Base-by-base conservation (phyloP, 352 stramenopile genomes). In the Saprolegnia diclina region DNA sequence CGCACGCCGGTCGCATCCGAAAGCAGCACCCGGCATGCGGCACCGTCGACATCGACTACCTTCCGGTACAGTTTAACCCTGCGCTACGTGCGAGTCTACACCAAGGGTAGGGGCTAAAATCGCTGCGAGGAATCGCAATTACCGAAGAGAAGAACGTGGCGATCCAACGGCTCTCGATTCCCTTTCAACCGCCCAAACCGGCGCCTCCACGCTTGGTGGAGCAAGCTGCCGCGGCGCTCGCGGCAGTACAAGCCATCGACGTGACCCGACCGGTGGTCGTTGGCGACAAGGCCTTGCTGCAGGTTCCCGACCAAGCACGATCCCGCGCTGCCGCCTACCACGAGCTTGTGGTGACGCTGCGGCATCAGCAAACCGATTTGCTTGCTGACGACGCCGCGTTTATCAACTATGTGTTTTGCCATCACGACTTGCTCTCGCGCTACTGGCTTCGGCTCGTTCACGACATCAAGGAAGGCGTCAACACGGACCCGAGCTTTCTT, bases 61-160 rank as follows among this genome's bases (percentile, higher is more conserved):
- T 63, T 21, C 63, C 63, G 10, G 63, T 69, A 64, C 26, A 22
- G 48, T 35, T 7, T 7, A 11, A 10, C 7, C 5, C 32, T 6
- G 38, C 14, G 24, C 14, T 14, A 6, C 40, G 18, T 53, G 7
- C 11, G 18, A 14, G 11, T 56, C 10, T 24, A 22, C 14, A 45
- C 29, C 5, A 5, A 24, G 19, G 32, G 38, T 61, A 69, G 63
- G 63, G 63, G 5, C 26, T 69, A 9, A n/a, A 45, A 13, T 69
- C 63, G 38, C 53, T 69, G n/a, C 63, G 63, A 22, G 63, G 63
- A 6, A 48, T 69, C 48, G 63, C 45, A 10, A 69, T 69, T 21
- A 50, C 63, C 11, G 63, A 69, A 42, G 63, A 52, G 1, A 61
- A 45, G 18, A 13, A 69, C 19, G 35, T 69, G 14, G 32, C 35